Conservation (phyloP, 129 eudicot species). For the Smallanthus sonchifolius region DNA sequence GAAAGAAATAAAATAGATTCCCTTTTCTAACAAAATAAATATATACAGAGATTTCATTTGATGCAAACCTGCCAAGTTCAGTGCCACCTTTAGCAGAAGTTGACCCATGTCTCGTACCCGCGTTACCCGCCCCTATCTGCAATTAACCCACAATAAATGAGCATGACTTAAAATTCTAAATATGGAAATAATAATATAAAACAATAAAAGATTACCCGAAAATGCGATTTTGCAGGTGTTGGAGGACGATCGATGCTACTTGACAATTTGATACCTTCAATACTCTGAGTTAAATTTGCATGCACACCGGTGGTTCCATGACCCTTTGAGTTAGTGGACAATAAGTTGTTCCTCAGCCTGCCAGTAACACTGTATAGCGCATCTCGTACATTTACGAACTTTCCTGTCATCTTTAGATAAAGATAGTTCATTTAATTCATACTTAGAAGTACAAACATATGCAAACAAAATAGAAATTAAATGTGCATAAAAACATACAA, state of each 20-base stretch:
- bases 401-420: constrained; percentile 61
- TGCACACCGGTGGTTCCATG: constrained; percentile 26
- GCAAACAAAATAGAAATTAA: not conserved
- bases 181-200: not conserved
- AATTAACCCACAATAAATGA: constrained; percentile 15
- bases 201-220: constrained; percentile 36
- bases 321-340: constrained; percentile 36
- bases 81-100: constrained; percentile 45
- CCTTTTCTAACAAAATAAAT: not conserved
- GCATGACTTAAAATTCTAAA: not conserved
- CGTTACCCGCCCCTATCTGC: constrained; percentile 39
- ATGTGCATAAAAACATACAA: not conserved
- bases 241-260: constrained; percentile 31
- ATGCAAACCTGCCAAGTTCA: constrained; percentile 75
- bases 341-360: constrained; percentile 53
- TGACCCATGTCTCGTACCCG: constrained; percentile 29
- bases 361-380: constrained; percentile 63
- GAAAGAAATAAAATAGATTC: not conserved
- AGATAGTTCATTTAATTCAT: not conserved
- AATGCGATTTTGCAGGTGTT: constrained; percentile 30
- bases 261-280: constrained; percentile 47
- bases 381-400: constrained; percentile 51
- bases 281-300: constrained; percentile 34
- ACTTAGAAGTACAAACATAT: not conserved
- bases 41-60: not conserved